Evolutionary conservation across 1,139 yeast species (phyloP), one percentile per base, ranked within the genome.

Genomic region (Debaryomycetaceae sp.): DNA sequence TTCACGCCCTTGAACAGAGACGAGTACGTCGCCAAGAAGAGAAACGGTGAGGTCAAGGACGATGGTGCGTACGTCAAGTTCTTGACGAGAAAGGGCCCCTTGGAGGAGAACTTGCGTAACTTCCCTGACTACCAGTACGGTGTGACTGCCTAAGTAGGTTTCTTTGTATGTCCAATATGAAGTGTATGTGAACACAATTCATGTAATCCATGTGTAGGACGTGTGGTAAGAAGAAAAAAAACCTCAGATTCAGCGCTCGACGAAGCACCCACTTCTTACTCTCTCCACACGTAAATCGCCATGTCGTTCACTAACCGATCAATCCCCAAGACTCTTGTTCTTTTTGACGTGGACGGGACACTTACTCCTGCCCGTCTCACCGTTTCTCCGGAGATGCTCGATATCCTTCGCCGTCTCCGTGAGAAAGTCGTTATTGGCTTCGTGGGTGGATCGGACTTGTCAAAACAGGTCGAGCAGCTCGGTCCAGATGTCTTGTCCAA

Each of bases 11-110:
- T 90, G 62, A 76, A 87, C 92, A 83, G 98, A 74, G 95, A 74
- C 40, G 96, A 90, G 59, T 90, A 90, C 77, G 73, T 86, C 60
- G 78, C 74, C 60, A 83, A 80, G 73, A 86, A 90, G 73, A 79
- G 79, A 65, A 80, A 85, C 59, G 95, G 95, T 73, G 95, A 87
- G 75, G 94, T 90, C 59, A 83, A 82, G 74, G 97, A 87, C 56
- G 98, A 90, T 56, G 98, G 98, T 81, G 94, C 97, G 63, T 90
- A 80, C 72, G 97, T 90, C 59, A 90, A 90, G 80, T 90, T 90
- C 86, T 77, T 90, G 71, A 70, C 93, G 62, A 82, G 69, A 72
- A 87, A 85, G 78, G 99, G 99, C 74, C 75, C 81, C 51, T 77
- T 90, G 62, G 94, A 80, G 61, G 69, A 73, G 56, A 85, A 87